Evolutionary conservation across 176 grass and related monocot genomes (phyloP), one percentile per base, ranked within the genome.

Genomic region (Cocos nucifera): DNA sequence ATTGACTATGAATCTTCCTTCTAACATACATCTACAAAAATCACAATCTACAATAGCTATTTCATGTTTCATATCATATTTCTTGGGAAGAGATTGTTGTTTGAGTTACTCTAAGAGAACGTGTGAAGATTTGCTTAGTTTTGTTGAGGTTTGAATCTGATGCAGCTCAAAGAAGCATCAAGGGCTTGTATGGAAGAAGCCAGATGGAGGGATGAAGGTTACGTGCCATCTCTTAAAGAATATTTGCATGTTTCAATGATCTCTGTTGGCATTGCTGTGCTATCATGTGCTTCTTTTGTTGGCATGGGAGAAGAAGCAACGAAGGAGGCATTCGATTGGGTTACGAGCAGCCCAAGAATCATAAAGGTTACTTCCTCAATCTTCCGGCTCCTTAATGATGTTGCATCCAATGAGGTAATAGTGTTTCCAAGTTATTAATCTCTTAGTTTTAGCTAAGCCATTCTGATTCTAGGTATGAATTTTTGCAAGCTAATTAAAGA

Each of bases 241-340:
- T 73, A 79, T 55, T 16, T 64, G 7, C 10, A 56, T 28, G 16
- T 58, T 27, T 77, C 83, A 1, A 16, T 69, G 17, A 9, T 73
- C 6, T 59, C 69, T 0, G 17, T 53, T 1, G 19, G 57, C 0
- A 20, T 6, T 64, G 72, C 24, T 8, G 10, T n/a, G 0, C 5
- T 83, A 2, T 12, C 12, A 4, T 52, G 77, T 17, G 22, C 51
- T 0, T 64, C 53, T 24, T 78, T 77, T 48, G 17, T 83, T 12
- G 72, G 76, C 28, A 79, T 88, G 79, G 85, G 57, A 2, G 30
- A 69, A 22, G 54, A 53, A 1, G 85, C 76, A 27, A 79, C 85
- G 4, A 70, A 77, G 24, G 76, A 70, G 8, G 63, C 63, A 57
- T 57, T 88, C 0, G 67, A 83, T 49, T 88, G 85, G 76, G 49